These are phyloP conservation scores for Allomyces javanicus DNA, from an alignment of 192 early-diverging fungal species.

Conservation along the genomic window DNA sequence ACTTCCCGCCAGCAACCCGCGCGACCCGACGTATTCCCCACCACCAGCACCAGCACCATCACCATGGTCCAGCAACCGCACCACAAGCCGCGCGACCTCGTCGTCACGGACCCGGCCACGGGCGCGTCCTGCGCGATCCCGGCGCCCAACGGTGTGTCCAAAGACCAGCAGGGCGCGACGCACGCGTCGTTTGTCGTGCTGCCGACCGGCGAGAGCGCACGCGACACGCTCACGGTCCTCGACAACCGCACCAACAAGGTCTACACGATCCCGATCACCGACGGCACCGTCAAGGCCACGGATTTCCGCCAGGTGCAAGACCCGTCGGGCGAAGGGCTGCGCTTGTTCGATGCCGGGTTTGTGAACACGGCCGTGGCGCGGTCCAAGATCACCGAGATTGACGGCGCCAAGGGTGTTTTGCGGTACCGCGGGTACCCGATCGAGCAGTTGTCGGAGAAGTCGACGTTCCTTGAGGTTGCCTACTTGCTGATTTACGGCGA, in stretches of 20 bases:
- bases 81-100: neutral
- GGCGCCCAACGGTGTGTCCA: neutral
- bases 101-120: neutral
- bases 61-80: too few species aligned
- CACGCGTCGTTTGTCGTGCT: neutral
- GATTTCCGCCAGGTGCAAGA: conserved; percentile 19
- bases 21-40: too few species aligned
- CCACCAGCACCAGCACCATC: too few species aligned
- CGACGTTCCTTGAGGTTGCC: conserved; percentile 42
- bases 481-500: conserved; percentile 46
- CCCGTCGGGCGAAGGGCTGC: conserved; percentile 5
- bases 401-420: conserved; percentile 44
- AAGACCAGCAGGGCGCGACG: neutral
- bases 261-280: conserved; percentile 26
- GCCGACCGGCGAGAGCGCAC: conserved; percentile 8
- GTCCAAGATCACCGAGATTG: conserved; percentile 42
- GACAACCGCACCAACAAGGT: conserved; percentile 46
- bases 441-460: conserved; percentile 42
- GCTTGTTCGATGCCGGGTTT: conserved; percentile 20
- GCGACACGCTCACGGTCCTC: conserved; percentile 29
- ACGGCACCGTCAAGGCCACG: conserved; percentile 20
- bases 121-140: neutral
- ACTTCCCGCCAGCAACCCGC: too few species aligned
- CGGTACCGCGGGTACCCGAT: conserved; percentile 41
- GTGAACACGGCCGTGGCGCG: conserved; percentile 41